Base-by-base conservation (phyloP, 129 eudicot genomes). In the Pseudognaphalium luteoalbum region DNA sequence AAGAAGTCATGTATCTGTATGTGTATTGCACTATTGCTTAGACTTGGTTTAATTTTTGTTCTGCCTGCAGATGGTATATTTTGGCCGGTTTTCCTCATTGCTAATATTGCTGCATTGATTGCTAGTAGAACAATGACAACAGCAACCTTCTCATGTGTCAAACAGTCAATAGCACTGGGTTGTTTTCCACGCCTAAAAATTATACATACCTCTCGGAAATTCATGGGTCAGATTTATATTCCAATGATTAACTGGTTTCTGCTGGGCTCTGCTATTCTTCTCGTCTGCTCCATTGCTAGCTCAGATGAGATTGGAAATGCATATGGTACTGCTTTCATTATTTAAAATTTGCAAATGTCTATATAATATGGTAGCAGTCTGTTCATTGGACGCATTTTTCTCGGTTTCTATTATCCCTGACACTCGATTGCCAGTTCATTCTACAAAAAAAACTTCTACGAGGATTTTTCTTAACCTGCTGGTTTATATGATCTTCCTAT, bases 131-230 rank as follows among this genome's bases (percentile, higher is more conserved):
- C 98, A 75, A 94, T 87, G 96, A 91, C 93, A 30, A 88, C 96
- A 37, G 98, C 98, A 41, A 88, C 98, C 28, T 94, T 94, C 77
- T 88, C 96, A 41, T 94, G 98, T 72, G 87, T 94, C 68, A 94
- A 94, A 79, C 97, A 94, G 67, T 94, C 98, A 52, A 86, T 91
- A 62, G 85, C 96, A 0, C 98, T 94, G 21, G 98, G 98, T 59
- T 94, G 98, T 85, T 94, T 94, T 78, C 98, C 98, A 75, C 91
- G 96, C 59, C 92, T 94, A 10, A 94, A 94, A 79, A 94, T 94
- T 65, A 80, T 94, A 58, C 98, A 94, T 72, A 94, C 97, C 35
- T 94, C 98, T 47, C 86, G 93, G 67, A 94, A 91, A 47, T 91
- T 91, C 86, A 94, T 91, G 98, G 98, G 97, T 54, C 97, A 94